Evolutionary conservation across 2,329 filamentous ascomycete species (phyloP).

Genomic region (Hypoxylon sp.): DNA sequence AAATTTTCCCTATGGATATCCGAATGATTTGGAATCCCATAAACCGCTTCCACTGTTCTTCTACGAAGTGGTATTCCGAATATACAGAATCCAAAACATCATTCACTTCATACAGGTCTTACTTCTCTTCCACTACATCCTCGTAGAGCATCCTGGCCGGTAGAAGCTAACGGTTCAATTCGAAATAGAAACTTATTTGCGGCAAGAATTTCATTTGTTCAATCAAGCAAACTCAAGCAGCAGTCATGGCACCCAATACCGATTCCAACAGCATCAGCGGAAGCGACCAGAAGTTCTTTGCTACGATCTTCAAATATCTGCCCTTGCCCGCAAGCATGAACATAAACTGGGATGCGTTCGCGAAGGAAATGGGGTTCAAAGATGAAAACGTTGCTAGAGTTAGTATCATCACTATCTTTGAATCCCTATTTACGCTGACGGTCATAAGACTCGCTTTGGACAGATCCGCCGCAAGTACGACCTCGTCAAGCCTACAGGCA

Average conservation of each 20-base stretch:
- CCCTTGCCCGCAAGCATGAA: slow-evolving; percentile 26
- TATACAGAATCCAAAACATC: neutral
- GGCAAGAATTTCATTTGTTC: neutral
- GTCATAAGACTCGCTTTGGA: slow-evolving; percentile 17
- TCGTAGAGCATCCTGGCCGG: neutral
- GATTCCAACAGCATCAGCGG: neutral
- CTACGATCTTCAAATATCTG: slow-evolving; percentile 42
- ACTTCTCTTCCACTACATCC: neutral
- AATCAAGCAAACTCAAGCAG: neutral
- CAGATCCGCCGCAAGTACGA: slow-evolving; percentile 34
- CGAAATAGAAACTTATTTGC: neutral
- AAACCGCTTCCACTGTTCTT: no score
- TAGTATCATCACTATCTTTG: slow-evolving; percentile 3
- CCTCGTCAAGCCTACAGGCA: neutral
- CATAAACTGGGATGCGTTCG: slow-evolving; percentile 43
- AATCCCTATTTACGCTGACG: slow-evolving; percentile 14
- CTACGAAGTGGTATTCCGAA: neutral
- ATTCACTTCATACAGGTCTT: neutral
- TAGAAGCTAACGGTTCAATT: neutral
- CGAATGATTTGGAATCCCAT: neutral
- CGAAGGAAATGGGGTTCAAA: slow-evolving; percentile 43
- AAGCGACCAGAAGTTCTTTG: slow-evolving; percentile 44
- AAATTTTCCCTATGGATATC: neutral
- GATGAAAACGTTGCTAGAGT: slow-evolving; percentile 45
- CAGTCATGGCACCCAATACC: slow-evolving; percentile 6